Conservation (phyloP, 163 green algal species). For the Chlamydomonas reinhardtii region DNA sequence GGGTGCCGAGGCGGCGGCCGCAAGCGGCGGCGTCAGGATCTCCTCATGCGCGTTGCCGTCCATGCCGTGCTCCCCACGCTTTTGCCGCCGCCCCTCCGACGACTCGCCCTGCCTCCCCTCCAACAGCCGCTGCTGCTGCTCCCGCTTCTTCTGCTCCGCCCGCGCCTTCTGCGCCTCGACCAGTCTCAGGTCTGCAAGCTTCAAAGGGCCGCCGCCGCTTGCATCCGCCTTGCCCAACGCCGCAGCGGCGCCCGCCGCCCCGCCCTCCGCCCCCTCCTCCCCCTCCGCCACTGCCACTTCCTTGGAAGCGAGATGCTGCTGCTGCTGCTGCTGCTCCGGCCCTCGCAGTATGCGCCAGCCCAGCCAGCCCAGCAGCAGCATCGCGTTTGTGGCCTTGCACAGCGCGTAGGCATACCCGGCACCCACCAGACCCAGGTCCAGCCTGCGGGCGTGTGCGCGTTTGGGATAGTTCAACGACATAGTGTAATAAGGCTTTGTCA, state of each 20-base stretch:
- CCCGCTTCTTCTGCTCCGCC: background rate
- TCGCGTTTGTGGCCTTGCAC: conserved; percentile 45
- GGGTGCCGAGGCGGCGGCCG: conserved; percentile 1
- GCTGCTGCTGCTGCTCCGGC: background rate
- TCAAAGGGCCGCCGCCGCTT: background rate
- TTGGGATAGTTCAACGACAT: too few species aligned
- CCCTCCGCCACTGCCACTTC: background rate
- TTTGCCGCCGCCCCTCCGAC: too few species aligned
- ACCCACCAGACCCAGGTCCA: conserved; percentile 45
- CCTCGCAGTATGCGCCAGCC: background rate
- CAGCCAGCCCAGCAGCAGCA: conserved; percentile 37
- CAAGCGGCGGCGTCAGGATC: background rate
- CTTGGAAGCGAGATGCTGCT: background rate
- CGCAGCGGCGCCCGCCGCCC: too few species aligned
- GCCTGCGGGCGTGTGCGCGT: background rate
- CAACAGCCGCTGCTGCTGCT: background rate
- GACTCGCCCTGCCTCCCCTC: background rate
- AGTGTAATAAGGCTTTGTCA: too few species aligned
- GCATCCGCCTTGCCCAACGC: background rate
- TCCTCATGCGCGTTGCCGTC: background rate
- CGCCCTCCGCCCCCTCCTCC: background rate
- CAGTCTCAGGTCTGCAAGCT: background rate
- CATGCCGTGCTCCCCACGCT: background rate
- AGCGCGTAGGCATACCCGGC: conserved; percentile 40
- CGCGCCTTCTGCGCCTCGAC: background rate